Percentiles rank a stretch among this genome's conserved stretches.
phyloP scores from a whole-genome alignment of 1,284 basidiomycete species.

The Leccinum subrobustum region DNA sequence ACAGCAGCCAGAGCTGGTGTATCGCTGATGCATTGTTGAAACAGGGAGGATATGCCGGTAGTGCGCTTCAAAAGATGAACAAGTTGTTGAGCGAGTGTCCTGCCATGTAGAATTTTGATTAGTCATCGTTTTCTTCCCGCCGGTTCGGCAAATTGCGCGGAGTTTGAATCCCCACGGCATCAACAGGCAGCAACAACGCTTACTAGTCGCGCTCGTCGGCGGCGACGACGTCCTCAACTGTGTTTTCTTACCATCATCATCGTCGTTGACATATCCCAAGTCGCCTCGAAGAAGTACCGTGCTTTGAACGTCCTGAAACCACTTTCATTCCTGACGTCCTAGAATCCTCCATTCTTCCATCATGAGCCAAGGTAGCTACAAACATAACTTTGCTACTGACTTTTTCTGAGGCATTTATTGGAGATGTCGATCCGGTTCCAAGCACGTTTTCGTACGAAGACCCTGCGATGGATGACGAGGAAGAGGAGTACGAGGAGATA shows the following conservation, averaged over 20 bases:
- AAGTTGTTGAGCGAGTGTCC: constrained; percentile 39
- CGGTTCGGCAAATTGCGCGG: constrained; percentile 4
- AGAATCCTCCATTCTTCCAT: neutral
- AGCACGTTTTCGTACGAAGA: constrained; percentile 58
- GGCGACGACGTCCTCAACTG: constrained; percentile 17
- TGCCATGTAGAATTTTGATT: constrained; percentile 14
- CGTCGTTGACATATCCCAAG: neutral
- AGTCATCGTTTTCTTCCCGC: constrained; percentile 7
- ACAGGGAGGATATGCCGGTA: constrained; percentile 58
- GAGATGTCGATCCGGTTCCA: constrained; percentile 49
- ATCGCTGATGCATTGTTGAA: constrained; percentile 1
- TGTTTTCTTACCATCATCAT: constrained; percentile 13
- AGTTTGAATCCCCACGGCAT: constrained; percentile 8
- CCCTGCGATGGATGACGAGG: constrained; percentile 57
- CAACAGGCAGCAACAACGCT: constrained; percentile 31
- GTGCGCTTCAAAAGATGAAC: constrained; percentile 57
- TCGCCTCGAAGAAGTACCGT: neutral
- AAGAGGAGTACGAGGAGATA: constrained; percentile 72
- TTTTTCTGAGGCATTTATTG: constrained; percentile 29
- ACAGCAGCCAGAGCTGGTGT: neutral
- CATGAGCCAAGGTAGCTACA: constrained; percentile 46
- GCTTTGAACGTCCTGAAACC: neutral
- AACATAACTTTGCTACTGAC: constrained; percentile 20
- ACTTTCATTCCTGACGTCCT: constrained; percentile 1
- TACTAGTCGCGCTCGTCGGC: constrained; percentile 22